phyloP scores from a whole-genome alignment of 352 stramenopile genomes.

The Thraustotheca clavata region DNA sequence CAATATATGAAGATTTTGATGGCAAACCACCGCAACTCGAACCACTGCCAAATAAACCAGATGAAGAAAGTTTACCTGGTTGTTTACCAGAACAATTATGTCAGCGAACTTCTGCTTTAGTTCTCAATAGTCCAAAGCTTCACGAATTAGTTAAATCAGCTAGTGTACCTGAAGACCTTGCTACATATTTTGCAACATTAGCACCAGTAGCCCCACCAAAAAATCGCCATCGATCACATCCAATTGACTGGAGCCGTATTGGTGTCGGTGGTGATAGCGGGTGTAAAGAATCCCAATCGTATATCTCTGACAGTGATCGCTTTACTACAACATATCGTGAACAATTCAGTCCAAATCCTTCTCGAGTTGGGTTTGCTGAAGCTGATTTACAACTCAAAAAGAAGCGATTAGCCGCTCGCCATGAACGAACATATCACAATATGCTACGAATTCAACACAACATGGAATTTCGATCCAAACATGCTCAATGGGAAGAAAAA shows the following conservation, averaged over 20 bases:
- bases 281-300: conserved; percentile 35
- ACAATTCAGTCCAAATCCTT: conserved; percentile 37
- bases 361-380: conserved; percentile 31
- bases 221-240: conserved; percentile 35
- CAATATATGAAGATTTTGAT: conserved; percentile 6
- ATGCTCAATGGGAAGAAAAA: conserved; percentile 19
- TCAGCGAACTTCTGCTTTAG: not conserved
- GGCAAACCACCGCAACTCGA: not conserved
- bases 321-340: conserved; percentile 46
- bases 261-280: conserved; percentile 58
- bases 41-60: not conserved
- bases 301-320: conserved; percentile 32
- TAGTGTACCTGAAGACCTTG: not conserved
- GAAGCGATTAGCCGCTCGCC: conserved; percentile 29
- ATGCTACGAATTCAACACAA: conserved; percentile 18
- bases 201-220: conserved; percentile 21
- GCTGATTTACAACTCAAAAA: conserved; percentile 33
- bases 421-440: conserved; percentile 34
- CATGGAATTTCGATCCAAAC: not conserved
- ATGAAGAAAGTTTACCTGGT: not conserved
- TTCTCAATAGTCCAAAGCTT: conserved; percentile 21
- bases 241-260: conserved; percentile 73
- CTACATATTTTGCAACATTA: conserved; percentile 25
- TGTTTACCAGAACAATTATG: conserved; percentile 5
- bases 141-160: conserved; percentile 21